Percentiles rank a stretch among this genome's conserved stretches.
Conservation (phyloP, 495 filamentous ascomycete genomes). For the Evernia prunastri region DNA sequence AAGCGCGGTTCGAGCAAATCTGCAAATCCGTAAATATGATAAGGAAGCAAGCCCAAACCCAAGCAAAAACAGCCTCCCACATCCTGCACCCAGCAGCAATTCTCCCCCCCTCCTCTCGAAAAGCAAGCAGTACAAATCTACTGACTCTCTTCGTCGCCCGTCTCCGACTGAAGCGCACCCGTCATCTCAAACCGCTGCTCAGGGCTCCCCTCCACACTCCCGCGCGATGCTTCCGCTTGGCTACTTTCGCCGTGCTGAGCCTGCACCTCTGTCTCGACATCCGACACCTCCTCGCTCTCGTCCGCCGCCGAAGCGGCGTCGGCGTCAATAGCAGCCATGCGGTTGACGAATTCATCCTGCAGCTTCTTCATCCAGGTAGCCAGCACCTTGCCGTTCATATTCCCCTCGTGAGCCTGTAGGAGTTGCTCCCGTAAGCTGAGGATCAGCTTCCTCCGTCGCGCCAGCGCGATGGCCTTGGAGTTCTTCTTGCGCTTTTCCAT, state of each 20-base stretch:
- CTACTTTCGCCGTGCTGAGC: not conserved
- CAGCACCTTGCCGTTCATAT: constrained; percentile 59
- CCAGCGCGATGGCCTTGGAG: constrained; percentile 48
- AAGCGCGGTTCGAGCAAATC: too few species aligned
- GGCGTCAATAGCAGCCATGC: constrained; percentile 59
- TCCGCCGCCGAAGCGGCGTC: constrained; percentile 25
- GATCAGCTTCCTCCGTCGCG: constrained; percentile 62
- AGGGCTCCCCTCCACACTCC: not conserved
- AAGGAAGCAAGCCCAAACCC: too few species aligned
- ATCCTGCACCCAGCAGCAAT: not conserved
- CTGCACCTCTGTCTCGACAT: not conserved
- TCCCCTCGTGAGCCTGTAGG: constrained; percentile 59
- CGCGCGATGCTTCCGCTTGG: not conserved
- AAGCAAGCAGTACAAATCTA: not conserved
- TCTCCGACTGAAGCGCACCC: constrained; percentile 15
- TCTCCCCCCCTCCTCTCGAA: too few species aligned
- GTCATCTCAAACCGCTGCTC: constrained; percentile 16
- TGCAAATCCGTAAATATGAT: too few species aligned
- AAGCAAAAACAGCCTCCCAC: not conserved
- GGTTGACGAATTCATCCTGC: constrained; percentile 67
- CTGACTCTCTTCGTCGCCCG: not conserved
- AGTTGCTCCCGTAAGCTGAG: constrained; percentile 69
- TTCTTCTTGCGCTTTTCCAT: constrained; percentile 49
- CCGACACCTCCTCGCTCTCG: constrained; percentile 17
- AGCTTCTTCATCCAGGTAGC: constrained; percentile 59